These are phyloP conservation scores for Lachnellula occidentalis DNA, from an alignment of 2,329 filamentous ascomycete genomes.

Conservation along the genomic window DNA sequence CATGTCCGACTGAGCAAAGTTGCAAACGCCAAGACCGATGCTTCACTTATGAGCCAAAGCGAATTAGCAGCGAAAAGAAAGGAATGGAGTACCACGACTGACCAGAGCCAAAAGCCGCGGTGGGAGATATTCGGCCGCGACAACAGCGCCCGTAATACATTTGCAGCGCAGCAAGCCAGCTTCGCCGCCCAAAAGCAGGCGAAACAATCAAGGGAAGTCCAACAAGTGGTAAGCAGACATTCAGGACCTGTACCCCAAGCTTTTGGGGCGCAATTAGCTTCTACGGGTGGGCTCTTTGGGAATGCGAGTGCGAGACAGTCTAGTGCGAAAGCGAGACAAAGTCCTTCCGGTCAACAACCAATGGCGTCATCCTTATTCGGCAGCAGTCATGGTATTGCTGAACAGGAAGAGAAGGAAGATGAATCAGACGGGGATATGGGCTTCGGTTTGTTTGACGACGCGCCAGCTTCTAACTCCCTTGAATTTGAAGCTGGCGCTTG, in stretches of 20 bases:
- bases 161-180: background rate
- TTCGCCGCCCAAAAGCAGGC: background rate
- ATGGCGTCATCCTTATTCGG: background rate
- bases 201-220: background rate
- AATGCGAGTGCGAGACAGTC: too few relatives aligned
- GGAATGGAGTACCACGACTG: constrained; percentile 8
- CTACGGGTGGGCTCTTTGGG: background rate
- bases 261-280: background rate
- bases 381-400: background rate
- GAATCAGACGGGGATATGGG: constrained; percentile 13
- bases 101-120: constrained; percentile 28
- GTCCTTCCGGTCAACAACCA: background rate
- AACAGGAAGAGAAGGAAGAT: background rate
- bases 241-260: background rate
- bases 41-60: constrained; percentile 18
- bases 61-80: constrained; percentile 35
- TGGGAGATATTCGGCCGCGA: constrained; percentile 33
- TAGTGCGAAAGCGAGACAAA: background rate
- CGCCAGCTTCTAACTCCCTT: constrained; percentile 21
- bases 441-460: constrained; percentile 9
- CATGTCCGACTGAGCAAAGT: constrained; percentile 37
- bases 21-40: constrained; percentile 7
- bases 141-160: background rate
- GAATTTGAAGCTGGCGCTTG: constrained; percentile 48
- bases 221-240: background rate